Percentiles rank a stretch among this genome's conserved stretches.
Evolutionary conservation across 306 rosid species (phyloP).

Genomic region (Quercus alba): DNA sequence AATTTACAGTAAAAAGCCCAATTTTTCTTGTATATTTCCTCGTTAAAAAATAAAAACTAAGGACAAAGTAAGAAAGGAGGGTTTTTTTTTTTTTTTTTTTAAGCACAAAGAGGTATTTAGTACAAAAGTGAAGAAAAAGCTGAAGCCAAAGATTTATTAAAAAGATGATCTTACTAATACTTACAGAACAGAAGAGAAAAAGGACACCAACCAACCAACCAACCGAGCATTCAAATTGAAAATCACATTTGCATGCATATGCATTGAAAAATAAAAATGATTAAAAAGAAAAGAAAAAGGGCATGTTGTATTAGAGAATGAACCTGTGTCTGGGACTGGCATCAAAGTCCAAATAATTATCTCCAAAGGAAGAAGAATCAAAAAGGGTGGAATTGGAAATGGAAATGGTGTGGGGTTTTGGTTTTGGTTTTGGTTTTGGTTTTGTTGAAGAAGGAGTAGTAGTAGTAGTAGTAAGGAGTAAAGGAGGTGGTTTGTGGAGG

Average conservation of each 20-base stretch:
- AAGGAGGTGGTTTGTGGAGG: conserved; percentile 54
- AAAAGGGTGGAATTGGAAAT: too few relatives aligned
- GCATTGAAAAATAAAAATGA: background rate
- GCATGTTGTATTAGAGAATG: background rate
- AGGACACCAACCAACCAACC: background rate
- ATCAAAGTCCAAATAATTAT: conserved; percentile 52
- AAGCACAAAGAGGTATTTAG: background rate
- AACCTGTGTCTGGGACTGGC: conserved; percentile 42
- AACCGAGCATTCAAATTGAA: background rate
- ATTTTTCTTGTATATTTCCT: too few relatives aligned
- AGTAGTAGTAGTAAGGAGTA: conserved; percentile 16
- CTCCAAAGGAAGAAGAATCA: conserved; percentile 39
- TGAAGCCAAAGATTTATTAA: too few relatives aligned
- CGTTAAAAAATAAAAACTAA: too few relatives aligned
- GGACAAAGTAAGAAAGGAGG: background rate
- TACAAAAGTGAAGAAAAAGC: too few relatives aligned
- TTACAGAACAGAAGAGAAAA: background rate
- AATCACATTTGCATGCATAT: background rate
- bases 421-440: conserved; percentile 7
- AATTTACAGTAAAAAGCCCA: too few relatives aligned
- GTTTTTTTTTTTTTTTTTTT: background rate
- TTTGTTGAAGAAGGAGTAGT: background rate
- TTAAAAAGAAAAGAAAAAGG: background rate
- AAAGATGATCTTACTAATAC: too few relatives aligned
- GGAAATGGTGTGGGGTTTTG: background rate